Evolutionary conservation across 2,329 filamentous ascomycete species (phyloP), one percentile per base, ranked within the genome.

Genomic region (Penicillium sp.): DNA sequence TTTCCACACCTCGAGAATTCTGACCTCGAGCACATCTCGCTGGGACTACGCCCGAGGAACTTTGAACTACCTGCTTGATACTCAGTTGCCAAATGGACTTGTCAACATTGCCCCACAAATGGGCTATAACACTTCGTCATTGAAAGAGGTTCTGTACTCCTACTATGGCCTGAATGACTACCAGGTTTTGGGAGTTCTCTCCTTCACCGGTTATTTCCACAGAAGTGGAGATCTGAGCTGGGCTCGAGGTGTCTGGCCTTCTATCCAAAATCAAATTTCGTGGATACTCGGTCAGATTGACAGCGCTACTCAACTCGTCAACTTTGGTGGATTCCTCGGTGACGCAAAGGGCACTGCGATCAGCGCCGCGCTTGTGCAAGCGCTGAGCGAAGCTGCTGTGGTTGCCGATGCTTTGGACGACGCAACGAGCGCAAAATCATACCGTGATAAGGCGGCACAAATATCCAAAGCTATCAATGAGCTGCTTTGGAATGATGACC

Each of bases 141-240:
- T 51, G 33, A 59, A 35, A 42, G 76, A 74, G 8, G 68, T 72
- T 9, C 65, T 62, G 22, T 51, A 51, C 8, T 22, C 51, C 7
- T 62, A 62, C 37, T 35, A 12, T 35, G 56, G 49, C 7, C 24
- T 62, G 40, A 51, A 54, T 30, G 60, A 62, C 30, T 62, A 62
- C 28, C 60, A 62, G 22, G 30, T 59, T 15, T 35, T 62, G 22
- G 50, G 56, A 17, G 8, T 44, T 54, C 56, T 55, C 55, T 44
- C 53, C 57, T 35, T 35, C 44, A 51, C 49, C 6, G 49, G 49
- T 1, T 51, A 35, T 35, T 19, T 51, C 49, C 28, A 35, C 3
- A n/a, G 49, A 35, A 35, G 49, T 22, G 49, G 49, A 12, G 28
- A 51, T 35, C 4, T 35, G 49, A 19, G 15, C 17, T 51, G 17